Base-by-base conservation (phyloP, 2,329 filamentous ascomycete genomes). In the Arthrobotrys iridis region DNA sequence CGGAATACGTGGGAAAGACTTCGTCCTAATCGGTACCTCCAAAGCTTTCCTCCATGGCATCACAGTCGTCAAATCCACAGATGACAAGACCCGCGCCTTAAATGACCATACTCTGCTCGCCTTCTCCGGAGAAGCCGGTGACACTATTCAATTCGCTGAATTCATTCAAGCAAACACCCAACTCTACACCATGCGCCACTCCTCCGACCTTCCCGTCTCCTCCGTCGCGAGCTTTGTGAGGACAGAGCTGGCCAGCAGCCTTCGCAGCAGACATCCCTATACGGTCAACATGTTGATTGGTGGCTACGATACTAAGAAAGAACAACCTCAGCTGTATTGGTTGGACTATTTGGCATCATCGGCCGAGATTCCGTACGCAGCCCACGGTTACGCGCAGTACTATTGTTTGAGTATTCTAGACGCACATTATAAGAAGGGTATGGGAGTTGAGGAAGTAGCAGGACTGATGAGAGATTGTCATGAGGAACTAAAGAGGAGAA, bases 1-100 rank as follows among this genome's bases (percentile, higher is more conserved):
- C 80, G 95, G 95, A 81, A 97, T 99, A 83, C 97, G 94, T 75
- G 96, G 95, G 86, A 97, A 97, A 87, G 96, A 99, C 88, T 99
- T 97, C 84, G 96, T 93, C 85, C 89, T 99, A 87, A 90, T 99
- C 83, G 95, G 93, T 81, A 92, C 95, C 80, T 98, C 93, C 77
- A 98, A 99, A 87, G 95, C 95, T 82, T 92, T 93, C 81, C 98
- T 98, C 93, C 90, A 95, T 85, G 95, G 95, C 81, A 92, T 93
- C 78, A 97, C 94, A 74, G 91, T 99, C 83, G 90, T 99, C 82
- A 99, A 99, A 85, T 88, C 92, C 71, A 88, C 89, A 79, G 96
- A 99, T 84, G 94, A 99, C 88, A 99, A 99, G 88, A 99, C 95
- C 78, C 89, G 93, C 82, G 85, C 88, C 79, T 86, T 99, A 79